Base-by-base conservation (phyloP, 257 asterid species). In the Gardenia jasminoides region DNA sequence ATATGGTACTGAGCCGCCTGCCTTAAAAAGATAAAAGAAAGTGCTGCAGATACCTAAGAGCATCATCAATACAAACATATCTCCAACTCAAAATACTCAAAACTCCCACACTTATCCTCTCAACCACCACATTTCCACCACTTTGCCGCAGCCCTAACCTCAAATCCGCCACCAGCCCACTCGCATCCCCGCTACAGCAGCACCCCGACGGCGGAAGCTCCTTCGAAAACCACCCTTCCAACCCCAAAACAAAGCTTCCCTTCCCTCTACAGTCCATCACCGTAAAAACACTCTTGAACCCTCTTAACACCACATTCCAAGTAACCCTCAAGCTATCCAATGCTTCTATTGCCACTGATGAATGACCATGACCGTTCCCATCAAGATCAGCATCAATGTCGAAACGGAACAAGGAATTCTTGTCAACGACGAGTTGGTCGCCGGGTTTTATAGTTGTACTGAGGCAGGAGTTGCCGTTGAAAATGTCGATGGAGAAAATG, bases 141-240 rank as follows among this genome's bases (percentile, higher is more conserved):
- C 72, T 79, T 36, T 81, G 50, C 66, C 79, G 84, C 82, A 90
- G 61, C 78, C 97, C 96, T 75, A 94, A 54, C 85, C 97, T 86
- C 88, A 94, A 70, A 17, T 93, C 97, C 81, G 91, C 95, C 84
- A 90, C 93, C 85, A 93, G 70, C 61, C 97, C 98, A 31, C 99
- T 86, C 0, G 83, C 87, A 7, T 70, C 80, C 33, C 80, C 79
- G 78, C 86, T 70, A 28, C 84, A 76, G 83, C 97, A 91, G 50
- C 98, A 90, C 77, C 91, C 92, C 4, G 91, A 44, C 77, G 86
- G 30, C 71, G 96, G 98, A 19, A 94, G 86, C 88, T 91, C 99
- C 89, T 90, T 90, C 10, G 96, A 90, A 67, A 91, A 90, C 98
- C 98, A 94, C 75, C 94, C 98, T 81, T 92, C 95, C 81, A 89